Evolutionary conservation across 257 asterid species (phyloP).

Genomic region (Gentiana macrophylla): DNA sequence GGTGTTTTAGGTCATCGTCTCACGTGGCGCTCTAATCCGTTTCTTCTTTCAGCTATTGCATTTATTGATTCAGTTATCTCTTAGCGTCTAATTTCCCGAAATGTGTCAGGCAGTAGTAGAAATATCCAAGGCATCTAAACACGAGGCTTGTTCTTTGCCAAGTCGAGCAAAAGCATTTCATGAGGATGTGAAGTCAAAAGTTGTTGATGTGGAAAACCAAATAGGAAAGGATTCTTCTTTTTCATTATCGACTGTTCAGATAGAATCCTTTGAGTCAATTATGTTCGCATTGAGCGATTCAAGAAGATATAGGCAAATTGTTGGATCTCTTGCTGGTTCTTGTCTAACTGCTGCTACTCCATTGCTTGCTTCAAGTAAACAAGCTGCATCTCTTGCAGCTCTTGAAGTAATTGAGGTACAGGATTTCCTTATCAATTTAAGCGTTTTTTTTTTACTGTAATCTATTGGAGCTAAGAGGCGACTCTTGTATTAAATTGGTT

Average conservation of each 20-base stretch:
- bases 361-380: slow-evolving; percentile 63
- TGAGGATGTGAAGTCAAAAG: slow-evolving; percentile 32
- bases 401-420: slow-evolving; percentile 67
- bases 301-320: slow-evolving; percentile 59
- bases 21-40: too few species aligned
- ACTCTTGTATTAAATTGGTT: neutral
- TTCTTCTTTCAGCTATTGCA: neutral
- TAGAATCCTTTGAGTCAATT: slow-evolving; percentile 62
- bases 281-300: slow-evolving; percentile 61
- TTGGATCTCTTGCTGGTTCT: slow-evolving; percentile 83
- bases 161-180: slow-evolving; percentile 44
- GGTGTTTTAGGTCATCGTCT: too few species aligned
- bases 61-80: neutral
- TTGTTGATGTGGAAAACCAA: slow-evolving; percentile 28
- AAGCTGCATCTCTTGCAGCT: slow-evolving; percentile 62
- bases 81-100: neutral
- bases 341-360: slow-evolving; percentile 78
- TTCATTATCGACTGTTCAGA: slow-evolving; percentile 21
- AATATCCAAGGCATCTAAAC: slow-evolving; percentile 65
- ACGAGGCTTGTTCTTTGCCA: slow-evolving; percentile 64
- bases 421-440: neutral
- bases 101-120: slow-evolving; percentile 65
- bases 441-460: too few species aligned
- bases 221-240: slow-evolving; percentile 14
- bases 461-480: neutral